These are phyloP conservation scores for Brasilioporus rufonigricans DNA, from an alignment of 768 basidiomycete genomes.

Conservation along the genomic window DNA sequence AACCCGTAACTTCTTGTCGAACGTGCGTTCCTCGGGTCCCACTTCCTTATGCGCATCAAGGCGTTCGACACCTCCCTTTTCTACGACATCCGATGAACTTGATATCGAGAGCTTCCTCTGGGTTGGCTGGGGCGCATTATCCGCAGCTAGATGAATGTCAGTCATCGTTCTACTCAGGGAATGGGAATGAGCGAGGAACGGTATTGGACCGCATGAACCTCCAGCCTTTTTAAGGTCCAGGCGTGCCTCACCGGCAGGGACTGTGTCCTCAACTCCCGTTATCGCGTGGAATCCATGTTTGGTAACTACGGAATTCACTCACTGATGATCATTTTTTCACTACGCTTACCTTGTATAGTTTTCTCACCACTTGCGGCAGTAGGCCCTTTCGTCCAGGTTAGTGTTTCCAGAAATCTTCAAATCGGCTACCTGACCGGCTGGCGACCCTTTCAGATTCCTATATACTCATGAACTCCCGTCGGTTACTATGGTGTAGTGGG, in stretches of 20 bases:
- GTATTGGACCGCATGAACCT: constrained; percentile 4
- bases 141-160: constrained; percentile 1
- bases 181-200: neutral
- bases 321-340: neutral
- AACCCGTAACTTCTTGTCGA: constrained; percentile 35
- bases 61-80: constrained; percentile 21
- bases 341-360: neutral
- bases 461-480: too few relatives aligned
- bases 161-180: constrained; percentile 17
- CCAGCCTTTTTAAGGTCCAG: neutral
- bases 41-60: constrained; percentile 9
- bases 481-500: too few relatives aligned
- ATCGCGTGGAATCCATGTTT: constrained; percentile 3
- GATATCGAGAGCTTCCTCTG: constrained; percentile 23
- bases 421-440: too few relatives aligned
- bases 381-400: too few relatives aligned
- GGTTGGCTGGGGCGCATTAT: constrained; percentile 1
- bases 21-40: neutral
- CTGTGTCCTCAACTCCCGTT: neutral
- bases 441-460: too few relatives aligned
- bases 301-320: neutral
- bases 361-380: neutral
- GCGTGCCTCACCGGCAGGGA: neutral
- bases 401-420: too few relatives aligned
- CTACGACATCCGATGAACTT: constrained; percentile 12